A percentile compares a stretch with the other conserved stretches of the same genome.
Evolutionary conservation across 139 green algal species (phyloP).

Genomic region (Spirogloea muscicola): DNA sequence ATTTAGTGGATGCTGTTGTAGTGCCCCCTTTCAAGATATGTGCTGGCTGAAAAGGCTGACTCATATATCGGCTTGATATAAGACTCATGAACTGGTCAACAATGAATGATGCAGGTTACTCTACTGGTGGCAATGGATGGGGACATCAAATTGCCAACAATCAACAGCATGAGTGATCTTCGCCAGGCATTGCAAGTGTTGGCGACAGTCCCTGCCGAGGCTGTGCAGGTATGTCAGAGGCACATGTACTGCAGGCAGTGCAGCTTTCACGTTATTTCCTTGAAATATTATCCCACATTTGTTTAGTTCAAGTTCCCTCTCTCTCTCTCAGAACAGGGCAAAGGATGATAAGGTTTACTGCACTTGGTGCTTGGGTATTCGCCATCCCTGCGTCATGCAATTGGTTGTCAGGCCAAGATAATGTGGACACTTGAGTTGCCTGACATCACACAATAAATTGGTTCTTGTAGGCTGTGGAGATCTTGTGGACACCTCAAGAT

Average conservation of each 20-base stretch:
- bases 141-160: constrained; percentile 65
- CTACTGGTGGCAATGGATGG: constrained; percentile 76
- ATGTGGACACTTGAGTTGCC: neutral
- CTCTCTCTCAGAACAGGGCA: neutral
- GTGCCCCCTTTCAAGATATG: neutral
- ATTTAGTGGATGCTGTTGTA: neutral
- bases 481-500: constrained; percentile 95
- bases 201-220: constrained; percentile 60
- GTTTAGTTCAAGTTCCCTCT: neutral
- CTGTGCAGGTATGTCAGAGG: constrained; percentile 51
- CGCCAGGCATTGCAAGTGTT: constrained; percentile 65
- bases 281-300: neutral
- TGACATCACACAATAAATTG: neutral
- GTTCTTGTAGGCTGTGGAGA: constrained; percentile 78
- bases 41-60: too few relatives aligned
- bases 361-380: too few relatives aligned
- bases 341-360: too few relatives aligned
- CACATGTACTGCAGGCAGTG: neutral
- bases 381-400: too few relatives aligned
- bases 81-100: too few relatives aligned
- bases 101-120: constrained; percentile 65
- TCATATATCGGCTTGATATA: neutral
- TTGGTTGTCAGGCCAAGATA: neutral
- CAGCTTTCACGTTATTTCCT: neutral
- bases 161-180: constrained; percentile 57